Percentiles rank a stretch among this genome's conserved stretches.
These are phyloP conservation scores for Bipolaris bicolor DNA, from an alignment of 2,329 filamentous ascomycete genomes.

Conservation along the genomic window DNA sequence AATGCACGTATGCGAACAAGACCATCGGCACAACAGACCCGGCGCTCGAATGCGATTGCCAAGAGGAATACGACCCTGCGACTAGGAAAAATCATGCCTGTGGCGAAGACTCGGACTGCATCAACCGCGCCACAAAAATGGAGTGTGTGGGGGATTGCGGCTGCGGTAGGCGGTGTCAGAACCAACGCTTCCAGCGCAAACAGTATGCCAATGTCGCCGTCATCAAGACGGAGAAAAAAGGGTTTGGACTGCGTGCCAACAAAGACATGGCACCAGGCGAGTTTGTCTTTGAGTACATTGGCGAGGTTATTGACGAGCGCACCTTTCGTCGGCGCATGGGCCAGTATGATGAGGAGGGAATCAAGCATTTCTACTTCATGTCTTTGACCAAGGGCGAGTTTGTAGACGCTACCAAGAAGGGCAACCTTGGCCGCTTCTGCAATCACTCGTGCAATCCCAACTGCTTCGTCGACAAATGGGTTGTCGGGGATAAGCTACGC, in stretches of 20 bases:
- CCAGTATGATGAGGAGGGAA: constrained; percentile 92
- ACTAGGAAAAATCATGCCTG: constrained; percentile 76
- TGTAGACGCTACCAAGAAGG: constrained; percentile 95
- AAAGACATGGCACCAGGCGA: constrained; percentile 77
- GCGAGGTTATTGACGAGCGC: constrained; percentile 93
- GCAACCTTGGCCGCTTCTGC: constrained; percentile 95
- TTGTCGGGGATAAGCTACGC: constrained; percentile 92
- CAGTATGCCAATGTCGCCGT: constrained; percentile 91
- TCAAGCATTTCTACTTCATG: constrained; percentile 99
- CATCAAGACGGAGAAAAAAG: constrained; percentile 98
- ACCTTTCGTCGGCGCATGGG: constrained; percentile 89
- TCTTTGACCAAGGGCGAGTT: constrained; percentile 95
- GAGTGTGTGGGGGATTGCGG: constrained; percentile 89
- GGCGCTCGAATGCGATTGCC: constrained; percentile 93
- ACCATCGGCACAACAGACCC: constrained; percentile 89
- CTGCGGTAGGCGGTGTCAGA: constrained; percentile 87
- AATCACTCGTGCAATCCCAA: constrained; percentile 99
- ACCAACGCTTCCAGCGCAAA: constrained; percentile 90
- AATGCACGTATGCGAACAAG: constrained; percentile 91
- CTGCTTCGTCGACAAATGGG: constrained; percentile 99
- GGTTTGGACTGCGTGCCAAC: constrained; percentile 87
- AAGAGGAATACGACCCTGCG: constrained; percentile 77
- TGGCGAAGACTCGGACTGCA: constrained; percentile 95
- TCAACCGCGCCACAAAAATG: constrained; percentile 98
- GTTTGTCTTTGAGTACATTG: constrained; percentile 98